These are phyloP conservation scores for Fraxinus xanthoxyloides DNA, from an alignment of 305 asterid species.

Conservation along the genomic window DNA sequence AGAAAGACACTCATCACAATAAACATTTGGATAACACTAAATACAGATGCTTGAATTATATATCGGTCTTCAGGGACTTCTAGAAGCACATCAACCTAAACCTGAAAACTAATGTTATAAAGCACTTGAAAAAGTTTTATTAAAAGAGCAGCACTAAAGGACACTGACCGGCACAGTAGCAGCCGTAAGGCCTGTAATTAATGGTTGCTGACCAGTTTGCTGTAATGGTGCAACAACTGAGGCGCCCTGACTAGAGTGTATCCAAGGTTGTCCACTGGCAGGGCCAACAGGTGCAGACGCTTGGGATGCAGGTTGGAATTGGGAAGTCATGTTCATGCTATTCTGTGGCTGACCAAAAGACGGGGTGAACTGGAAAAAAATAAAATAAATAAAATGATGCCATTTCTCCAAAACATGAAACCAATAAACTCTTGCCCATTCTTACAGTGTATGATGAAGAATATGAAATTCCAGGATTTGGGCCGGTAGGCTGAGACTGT, in stretches of 20 bases:
- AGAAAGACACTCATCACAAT: background rate
- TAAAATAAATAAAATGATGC: conserved; percentile 21
- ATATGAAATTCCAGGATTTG: conserved; percentile 55
- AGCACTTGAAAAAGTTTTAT: conserved; percentile 13
- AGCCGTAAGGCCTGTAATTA: conserved; percentile 22
- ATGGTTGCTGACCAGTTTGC: conserved; percentile 47
- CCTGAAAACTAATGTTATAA: background rate
- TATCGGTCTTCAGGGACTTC: background rate
- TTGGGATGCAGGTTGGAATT: conserved; percentile 67
- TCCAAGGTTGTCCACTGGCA: conserved; percentile 62
- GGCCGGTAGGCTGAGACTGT: conserved; percentile 54
- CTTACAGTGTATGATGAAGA: conserved; percentile 71
- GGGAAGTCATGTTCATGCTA: conserved; percentile 44
- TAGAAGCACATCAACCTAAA: conserved; percentile 1
- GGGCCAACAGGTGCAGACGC: conserved; percentile 55
- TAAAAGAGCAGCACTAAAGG: conserved; percentile 20
- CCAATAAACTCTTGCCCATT: conserved; percentile 16
- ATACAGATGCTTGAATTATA: background rate
- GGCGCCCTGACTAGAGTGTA: conserved; percentile 59
- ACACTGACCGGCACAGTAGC: conserved; percentile 50
- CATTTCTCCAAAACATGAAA: background rate
- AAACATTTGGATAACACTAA: background rate
- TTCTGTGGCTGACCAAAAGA: conserved; percentile 61
- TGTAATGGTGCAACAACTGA: conserved; percentile 58
- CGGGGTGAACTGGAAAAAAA: conserved; percentile 54